Base-by-base conservation (phyloP, 805 yeast species). In the Pichia phayaonensis region DNA sequence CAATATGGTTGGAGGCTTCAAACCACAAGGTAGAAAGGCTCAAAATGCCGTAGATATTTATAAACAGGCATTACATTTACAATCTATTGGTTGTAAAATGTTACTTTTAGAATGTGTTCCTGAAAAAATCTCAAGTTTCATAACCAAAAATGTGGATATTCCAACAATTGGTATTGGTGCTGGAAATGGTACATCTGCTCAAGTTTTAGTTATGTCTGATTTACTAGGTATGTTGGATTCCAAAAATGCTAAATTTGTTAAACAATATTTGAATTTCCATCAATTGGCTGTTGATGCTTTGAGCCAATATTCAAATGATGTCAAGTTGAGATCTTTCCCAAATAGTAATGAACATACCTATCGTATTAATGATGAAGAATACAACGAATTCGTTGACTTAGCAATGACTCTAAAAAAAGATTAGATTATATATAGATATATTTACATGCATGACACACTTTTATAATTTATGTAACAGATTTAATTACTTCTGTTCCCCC, bases 141-240 rank as follows among this genome's bases (percentile, higher is more conserved):
- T 94, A 27, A 86, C 97, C 0, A 63, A 72, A 2, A 69, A 71
- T 15, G 63, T 90, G 31, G 46, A 63, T 1, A 72, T 92, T 1
- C 97, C 98, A 0, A 86, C 95, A 1, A 90, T 92, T 56, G 99
- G 99, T 4, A 92, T 92, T 45, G 99, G 99, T 5, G 97, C 98
- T 0, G 98, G 99, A 0, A 78, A 81, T 22, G 69, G 70, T 10
- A 84, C 92, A 10, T 79, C 86, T 36, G 98, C 96, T 0, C 98
- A 94, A 65, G 96, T 92, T 1, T 73, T 92, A 39, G 99, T 92
- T 0, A 82, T 86, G 65, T 79, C 87, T 4, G 99, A 92, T 63
- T 61, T 87, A 68, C 69, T 92, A 31, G 97, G 97, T 1, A 79
- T 84, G 86, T 71, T 72, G 46, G 80, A 80, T 42, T 74, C 75